phyloP scores from a whole-genome alignment of 164 flowering plant species.

The Brasenia schreberi region DNA sequence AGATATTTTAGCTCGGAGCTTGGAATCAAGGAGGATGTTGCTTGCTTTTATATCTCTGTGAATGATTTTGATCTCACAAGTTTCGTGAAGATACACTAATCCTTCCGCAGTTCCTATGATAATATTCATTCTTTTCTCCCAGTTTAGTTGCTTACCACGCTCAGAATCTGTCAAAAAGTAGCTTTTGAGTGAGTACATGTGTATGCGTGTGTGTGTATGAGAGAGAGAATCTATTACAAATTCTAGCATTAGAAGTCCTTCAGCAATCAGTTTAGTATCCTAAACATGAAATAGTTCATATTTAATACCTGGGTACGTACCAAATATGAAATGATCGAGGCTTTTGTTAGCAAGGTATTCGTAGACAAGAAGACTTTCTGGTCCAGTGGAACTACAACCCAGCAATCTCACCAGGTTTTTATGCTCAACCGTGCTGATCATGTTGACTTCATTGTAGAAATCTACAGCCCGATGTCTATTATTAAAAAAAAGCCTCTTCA shows the following conservation, averaged over 20 bases:
- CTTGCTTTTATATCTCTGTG: conserved; percentile 60
- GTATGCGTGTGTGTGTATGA: not conserved
- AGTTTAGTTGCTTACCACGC: conserved; percentile 44
- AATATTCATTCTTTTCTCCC: conserved; percentile 41
- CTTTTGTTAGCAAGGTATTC: conserved; percentile 48
- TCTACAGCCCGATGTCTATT: conserved; percentile 20
- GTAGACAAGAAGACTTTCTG: conserved; percentile 39
- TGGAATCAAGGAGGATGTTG: conserved; percentile 46
- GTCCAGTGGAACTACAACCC: conserved; percentile 40
- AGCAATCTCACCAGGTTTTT: conserved; percentile 52
- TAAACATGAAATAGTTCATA: too few relatives aligned
- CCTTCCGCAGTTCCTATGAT: conserved; percentile 63
- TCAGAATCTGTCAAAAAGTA: conserved; percentile 28
- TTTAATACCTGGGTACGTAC: conserved; percentile 12
- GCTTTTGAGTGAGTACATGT: not conserved
- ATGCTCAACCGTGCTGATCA: conserved; percentile 42
- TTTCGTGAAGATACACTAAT: conserved; percentile 48
- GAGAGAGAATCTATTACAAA: not conserved
- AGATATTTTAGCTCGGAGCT: conserved; percentile 41
- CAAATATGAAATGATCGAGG: conserved; percentile 45
- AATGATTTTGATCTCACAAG: conserved; percentile 26
- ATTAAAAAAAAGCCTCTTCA: conserved; percentile 37
- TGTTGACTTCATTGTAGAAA: conserved; percentile 41
- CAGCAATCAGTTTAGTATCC: too few relatives aligned
- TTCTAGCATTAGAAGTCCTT: not conserved